Percentiles rank a stretch among this genome's conserved stretches.
Conservation (phyloP, 768 basidiomycete genomes). For the Lactarius sanguifluus region DNA sequence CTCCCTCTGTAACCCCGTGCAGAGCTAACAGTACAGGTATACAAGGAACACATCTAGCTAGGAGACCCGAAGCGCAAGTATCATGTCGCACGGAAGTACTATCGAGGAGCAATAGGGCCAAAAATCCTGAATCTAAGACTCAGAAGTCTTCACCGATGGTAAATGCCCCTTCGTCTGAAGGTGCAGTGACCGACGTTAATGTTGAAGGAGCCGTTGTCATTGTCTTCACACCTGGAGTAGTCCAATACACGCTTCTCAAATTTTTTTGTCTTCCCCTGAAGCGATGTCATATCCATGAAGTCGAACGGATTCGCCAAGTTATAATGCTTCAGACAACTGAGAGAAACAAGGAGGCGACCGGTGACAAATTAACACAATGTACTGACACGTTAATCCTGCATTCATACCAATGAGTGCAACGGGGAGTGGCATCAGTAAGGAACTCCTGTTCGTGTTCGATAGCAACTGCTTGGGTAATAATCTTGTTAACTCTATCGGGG, state of each 20-base stretch:
- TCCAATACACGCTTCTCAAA: conserved; percentile 94
- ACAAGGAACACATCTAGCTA: conserved; percentile 24
- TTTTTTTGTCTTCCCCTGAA: conserved; percentile 97
- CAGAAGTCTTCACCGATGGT: conserved; percentile 26
- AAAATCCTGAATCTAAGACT: background rate
- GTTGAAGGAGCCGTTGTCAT: conserved; percentile 13
- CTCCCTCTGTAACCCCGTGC: conserved; percentile 3
- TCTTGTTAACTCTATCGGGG: conserved; percentile 65
- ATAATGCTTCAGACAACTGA: conserved; percentile 83
- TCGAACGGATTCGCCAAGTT: conserved; percentile 80
- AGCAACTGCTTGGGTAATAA: conserved; percentile 79
- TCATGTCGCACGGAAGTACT: background rate
- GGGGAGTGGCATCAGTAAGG: conserved; percentile 79
- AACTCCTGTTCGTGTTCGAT: conserved; percentile 93
- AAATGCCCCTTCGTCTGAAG: conserved; percentile 36
- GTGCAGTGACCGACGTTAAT: background rate
- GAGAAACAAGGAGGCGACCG: conserved; percentile 78
- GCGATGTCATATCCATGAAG: conserved; percentile 93
- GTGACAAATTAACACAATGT: conserved; percentile 95
- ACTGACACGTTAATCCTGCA: conserved; percentile 78
- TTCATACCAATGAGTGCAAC: conserved; percentile 92
- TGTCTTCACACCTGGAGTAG: conserved; percentile 56
- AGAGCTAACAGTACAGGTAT: conserved; percentile 20
- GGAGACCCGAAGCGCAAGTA: background rate
- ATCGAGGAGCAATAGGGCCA: background rate